Percentiles rank a stretch among this genome's conserved stretches.
phyloP scores from a whole-genome alignment of 495 filamentous ascomycete species.

The Talaromyces liani region DNA sequence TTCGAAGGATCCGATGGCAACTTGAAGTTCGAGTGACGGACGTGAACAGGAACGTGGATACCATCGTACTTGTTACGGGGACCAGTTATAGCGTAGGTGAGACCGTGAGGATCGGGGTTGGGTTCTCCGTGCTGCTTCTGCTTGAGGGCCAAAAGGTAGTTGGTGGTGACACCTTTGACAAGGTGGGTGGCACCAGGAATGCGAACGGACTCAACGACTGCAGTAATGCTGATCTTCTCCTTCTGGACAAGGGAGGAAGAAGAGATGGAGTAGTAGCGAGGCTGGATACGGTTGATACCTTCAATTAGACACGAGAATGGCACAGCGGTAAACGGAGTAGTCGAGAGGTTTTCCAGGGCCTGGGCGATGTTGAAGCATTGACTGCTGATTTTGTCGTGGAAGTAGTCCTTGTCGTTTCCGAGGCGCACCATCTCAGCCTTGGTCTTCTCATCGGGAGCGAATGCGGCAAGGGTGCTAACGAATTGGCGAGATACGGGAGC shows the following conservation, averaged over 20 bases:
- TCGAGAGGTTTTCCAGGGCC: conserved; percentile 67
- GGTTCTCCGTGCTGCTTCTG: conserved; percentile 93
- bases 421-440: conserved; percentile 85
- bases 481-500: conserved; percentile 96
- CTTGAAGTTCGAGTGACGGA: conserved; percentile 99
- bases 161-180: conserved; percentile 92
- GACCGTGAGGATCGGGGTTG: conserved; percentile 74
- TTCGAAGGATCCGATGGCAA: conserved; percentile 90
- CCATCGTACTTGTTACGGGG: conserved; percentile 97
- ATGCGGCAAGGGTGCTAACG: conserved; percentile 75
- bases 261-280: conserved; percentile 98
- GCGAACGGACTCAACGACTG: conserved; percentile 78
- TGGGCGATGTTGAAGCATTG: conserved; percentile 88
- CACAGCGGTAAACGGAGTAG: conserved; percentile 68
- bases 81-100: conserved; percentile 82
- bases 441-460: conserved; percentile 75
- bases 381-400: conserved; percentile 77
- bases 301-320: conserved; percentile 96
- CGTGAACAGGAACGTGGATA: conserved; percentile 89
- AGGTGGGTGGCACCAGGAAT: conserved; percentile 73
- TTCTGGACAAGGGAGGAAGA: conserved; percentile 93
- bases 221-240: conserved; percentile 88
- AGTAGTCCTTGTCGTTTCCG: conserved; percentile 92
- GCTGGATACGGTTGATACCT: conserved; percentile 87
- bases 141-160: conserved; percentile 93